Evolutionary conservation across 192 early-diverging fungal genomes (phyloP).

Genomic region (Coemansia sp.): DNA sequence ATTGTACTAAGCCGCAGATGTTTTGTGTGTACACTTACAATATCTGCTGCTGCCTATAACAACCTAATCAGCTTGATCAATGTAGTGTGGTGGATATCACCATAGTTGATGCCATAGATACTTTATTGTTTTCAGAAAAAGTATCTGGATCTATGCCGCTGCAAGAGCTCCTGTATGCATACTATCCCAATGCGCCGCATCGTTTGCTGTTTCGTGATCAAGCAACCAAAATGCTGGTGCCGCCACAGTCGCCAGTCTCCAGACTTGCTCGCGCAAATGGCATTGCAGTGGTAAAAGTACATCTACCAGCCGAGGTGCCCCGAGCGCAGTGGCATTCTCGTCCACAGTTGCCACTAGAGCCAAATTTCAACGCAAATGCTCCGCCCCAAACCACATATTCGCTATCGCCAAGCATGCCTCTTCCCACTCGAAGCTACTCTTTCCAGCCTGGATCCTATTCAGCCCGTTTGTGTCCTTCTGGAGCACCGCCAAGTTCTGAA

Average conservation of each 20-base stretch:
- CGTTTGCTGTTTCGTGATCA: conserved; percentile 26
- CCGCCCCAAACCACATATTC: no score
- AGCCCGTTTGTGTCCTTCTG: no score
- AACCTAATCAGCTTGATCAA: neutral
- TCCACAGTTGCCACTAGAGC: neutral
- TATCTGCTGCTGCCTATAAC: neutral
- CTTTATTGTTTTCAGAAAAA: conserved; percentile 13
- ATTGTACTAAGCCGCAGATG: no score
- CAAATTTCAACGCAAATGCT: no score
- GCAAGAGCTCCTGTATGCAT: conserved; percentile 23
- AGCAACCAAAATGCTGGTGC: conserved; percentile 18
- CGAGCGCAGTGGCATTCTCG: conserved; percentile 7
- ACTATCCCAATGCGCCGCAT: conserved; percentile 27
- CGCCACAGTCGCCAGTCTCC: conserved; percentile 9
- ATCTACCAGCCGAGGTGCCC: conserved; percentile 5
- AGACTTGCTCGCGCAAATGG: neutral
- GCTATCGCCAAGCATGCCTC: no score
- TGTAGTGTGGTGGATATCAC: conserved; percentile 17
- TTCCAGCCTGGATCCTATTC: no score
- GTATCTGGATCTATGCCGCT: conserved; percentile 24
- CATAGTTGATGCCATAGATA: conserved; percentile 18
- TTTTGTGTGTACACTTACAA: no score
- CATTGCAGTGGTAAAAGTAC: conserved; percentile 4
- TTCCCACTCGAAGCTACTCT: no score
- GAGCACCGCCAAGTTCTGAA: no score